These are phyloP conservation scores for Byssothecium circinans DNA, from an alignment of 2,329 filamentous ascomycete species.

Conservation along the genomic window DNA sequence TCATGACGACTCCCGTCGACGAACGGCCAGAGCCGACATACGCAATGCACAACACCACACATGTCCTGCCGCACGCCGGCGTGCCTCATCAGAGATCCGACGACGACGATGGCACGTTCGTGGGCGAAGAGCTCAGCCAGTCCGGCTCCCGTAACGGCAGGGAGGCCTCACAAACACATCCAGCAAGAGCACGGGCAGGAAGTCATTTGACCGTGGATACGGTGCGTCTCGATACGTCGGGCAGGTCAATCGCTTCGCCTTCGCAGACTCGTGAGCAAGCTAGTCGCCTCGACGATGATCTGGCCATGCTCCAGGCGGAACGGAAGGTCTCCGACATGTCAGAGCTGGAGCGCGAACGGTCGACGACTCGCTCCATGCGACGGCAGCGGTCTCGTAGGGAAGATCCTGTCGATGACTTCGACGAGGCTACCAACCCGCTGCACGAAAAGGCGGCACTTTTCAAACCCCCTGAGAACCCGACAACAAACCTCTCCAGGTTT, in stretches of 20 bases:
- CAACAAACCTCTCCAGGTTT: conserved; percentile 63
- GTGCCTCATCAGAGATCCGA: conserved; percentile 41
- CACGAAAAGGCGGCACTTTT: conserved; percentile 68
- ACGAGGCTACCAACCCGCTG: conserved; percentile 67
- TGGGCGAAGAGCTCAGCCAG: conserved; percentile 40
- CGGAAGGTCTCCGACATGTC: conserved; percentile 56
- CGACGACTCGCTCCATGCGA: conserved; percentile 49
- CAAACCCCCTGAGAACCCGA: conserved; percentile 64
- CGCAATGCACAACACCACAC: conserved; percentile 33
- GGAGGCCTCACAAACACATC: background rate
- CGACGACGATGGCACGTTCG: conserved; percentile 43
- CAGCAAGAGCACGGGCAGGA: conserved; percentile 29
- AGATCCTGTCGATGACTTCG: conserved; percentile 67
- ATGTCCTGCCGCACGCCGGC: conserved; percentile 8
- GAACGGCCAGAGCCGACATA: conserved; percentile 43
- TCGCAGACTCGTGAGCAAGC: conserved; percentile 62
- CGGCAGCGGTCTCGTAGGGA: conserved; percentile 56
- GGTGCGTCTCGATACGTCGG: conserved; percentile 23
- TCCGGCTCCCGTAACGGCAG: conserved; percentile 25
- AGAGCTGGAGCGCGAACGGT: conserved; percentile 38
- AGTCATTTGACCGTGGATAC: conserved; percentile 55
- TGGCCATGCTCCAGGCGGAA: conserved; percentile 67
- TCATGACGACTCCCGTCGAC: conserved; percentile 39
- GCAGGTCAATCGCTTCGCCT: conserved; percentile 49
- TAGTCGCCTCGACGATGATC: conserved; percentile 65